A percentile compares a stretch with the other conserved stretches of the same genome.
Conservation (phyloP, 768 basidiomycete genomes). For the Leccinum rimulosum region DNA sequence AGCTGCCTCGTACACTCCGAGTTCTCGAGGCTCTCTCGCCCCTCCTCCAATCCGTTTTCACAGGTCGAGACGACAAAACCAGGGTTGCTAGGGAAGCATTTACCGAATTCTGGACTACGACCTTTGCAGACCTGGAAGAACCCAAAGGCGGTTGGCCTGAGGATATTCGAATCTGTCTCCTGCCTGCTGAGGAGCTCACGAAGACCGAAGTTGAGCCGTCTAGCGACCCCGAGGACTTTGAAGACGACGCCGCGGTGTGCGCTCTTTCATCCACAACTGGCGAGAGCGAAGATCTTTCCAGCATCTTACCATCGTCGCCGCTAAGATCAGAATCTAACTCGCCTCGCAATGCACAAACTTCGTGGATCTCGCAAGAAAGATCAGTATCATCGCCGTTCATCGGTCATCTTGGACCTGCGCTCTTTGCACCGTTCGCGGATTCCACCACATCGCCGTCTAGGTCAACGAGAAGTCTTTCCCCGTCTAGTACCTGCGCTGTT, state of each 20-base stretch:
- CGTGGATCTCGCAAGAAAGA: neutral
- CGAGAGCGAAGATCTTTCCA: conserved; percentile 6
- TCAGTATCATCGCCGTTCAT: conserved; percentile 18
- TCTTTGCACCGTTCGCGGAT: conserved; percentile 16
- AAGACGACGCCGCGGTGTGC: conserved; percentile 12
- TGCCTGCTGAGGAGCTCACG: neutral
- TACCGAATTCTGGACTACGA: conserved; percentile 56
- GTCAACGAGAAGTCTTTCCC: conserved; percentile 2
- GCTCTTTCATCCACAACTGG: conserved; percentile 1
- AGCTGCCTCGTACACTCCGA: conserved; percentile 38
- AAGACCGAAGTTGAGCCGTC: conserved; percentile 21
- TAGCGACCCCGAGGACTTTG: conserved; percentile 24
- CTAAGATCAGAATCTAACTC: conserved; percentile 1
- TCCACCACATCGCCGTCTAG: conserved; percentile 5
- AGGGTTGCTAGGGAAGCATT: conserved; percentile 49
- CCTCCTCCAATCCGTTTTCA: conserved; percentile 58
- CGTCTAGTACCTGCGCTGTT: conserved; percentile 1
- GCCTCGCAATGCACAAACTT: conserved; percentile 1
- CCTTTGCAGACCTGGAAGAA: conserved; percentile 39
- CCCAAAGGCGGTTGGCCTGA: conserved; percentile 57
- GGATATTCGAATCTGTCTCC: conserved; percentile 39
- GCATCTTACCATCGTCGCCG: conserved; percentile 13
- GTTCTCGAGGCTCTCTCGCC: conserved; percentile 48
- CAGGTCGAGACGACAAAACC: conserved; percentile 47
- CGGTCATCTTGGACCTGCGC: conserved; percentile 30